These are phyloP conservation scores for Stephania japonica DNA, from an alignment of 164 flowering plant species.

Conservation along the genomic window DNA sequence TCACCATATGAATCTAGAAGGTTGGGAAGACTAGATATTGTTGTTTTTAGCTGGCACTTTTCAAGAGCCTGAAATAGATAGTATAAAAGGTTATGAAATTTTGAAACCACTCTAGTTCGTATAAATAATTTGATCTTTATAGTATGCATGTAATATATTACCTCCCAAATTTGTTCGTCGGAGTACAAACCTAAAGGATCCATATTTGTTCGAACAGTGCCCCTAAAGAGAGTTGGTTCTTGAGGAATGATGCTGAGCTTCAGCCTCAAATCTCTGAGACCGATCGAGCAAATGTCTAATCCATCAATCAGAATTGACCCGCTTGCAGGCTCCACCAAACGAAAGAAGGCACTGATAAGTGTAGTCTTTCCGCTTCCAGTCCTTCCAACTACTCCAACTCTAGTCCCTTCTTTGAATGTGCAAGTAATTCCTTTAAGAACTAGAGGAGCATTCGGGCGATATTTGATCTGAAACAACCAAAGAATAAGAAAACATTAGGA, in stretches of 20 bases:
- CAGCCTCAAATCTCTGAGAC: conserved; percentile 67
- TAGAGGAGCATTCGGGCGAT: conserved; percentile 74
- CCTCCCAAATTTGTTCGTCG: conserved; percentile 85
- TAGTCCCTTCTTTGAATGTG: conserved; percentile 64
- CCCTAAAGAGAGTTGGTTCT: conserved; percentile 79
- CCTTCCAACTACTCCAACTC: conserved; percentile 88
- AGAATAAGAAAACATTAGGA: background rate
- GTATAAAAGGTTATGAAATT: background rate
- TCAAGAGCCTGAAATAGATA: conserved; percentile 49
- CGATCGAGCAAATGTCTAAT: conserved; percentile 64
- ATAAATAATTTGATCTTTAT: too few relatives aligned
- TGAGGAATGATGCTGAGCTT: conserved; percentile 90
- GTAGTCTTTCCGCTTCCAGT: conserved; percentile 95
- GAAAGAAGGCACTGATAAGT: conserved; percentile 72
- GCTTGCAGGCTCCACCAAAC: conserved; percentile 66
- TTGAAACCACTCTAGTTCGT: too few relatives aligned
- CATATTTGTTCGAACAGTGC: conserved; percentile 70
- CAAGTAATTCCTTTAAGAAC: conserved; percentile 84
- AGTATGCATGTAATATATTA: conserved; percentile 11
- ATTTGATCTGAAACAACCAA: conserved; percentile 45
- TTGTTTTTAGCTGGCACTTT: conserved; percentile 67
- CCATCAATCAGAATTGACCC: conserved; percentile 67
- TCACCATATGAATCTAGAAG: conserved; percentile 63
- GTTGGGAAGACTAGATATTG: conserved; percentile 51
- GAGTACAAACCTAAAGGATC: conserved; percentile 73